Percentiles rank a stretch among this genome's conserved stretches.
These are phyloP conservation scores for Aspergillus coremiiformis DNA, from an alignment of 495 filamentous ascomycete genomes.

Conservation along the genomic window DNA sequence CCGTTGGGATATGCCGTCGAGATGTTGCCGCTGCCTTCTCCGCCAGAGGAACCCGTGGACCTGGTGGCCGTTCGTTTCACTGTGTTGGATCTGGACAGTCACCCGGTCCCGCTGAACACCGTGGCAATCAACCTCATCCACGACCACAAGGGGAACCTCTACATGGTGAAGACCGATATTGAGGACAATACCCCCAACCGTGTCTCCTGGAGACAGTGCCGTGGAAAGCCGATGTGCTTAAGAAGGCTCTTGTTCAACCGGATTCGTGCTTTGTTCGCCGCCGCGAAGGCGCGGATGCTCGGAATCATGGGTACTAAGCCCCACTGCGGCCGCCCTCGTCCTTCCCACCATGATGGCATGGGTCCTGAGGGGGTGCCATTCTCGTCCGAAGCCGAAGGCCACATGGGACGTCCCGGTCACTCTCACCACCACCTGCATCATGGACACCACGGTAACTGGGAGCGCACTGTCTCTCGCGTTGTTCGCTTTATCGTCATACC, in stretches of 20 bases:
- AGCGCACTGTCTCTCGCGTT: constrained; percentile 38
- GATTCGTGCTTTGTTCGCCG: constrained; percentile 30
- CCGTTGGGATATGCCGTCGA: constrained; percentile 39
- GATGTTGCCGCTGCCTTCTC: constrained; percentile 27
- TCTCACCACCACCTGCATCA: constrained; percentile 27
- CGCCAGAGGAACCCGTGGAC: constrained; percentile 25
- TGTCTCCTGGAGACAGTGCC: constrained; percentile 36
- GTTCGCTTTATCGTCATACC: constrained; percentile 46
- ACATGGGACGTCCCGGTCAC: constrained; percentile 20
- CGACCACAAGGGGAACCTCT: constrained; percentile 27
- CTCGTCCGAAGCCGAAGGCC: constrained; percentile 5
- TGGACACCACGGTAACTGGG: constrained; percentile 29
- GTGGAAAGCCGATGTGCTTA: constrained; percentile 35
- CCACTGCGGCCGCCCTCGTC: constrained; percentile 18
- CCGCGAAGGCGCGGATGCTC: constrained; percentile 35
- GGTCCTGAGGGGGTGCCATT: constrained; percentile 7
- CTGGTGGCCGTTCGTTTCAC: constrained; percentile 38
- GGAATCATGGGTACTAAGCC: constrained; percentile 22
- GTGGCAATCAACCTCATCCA: constrained; percentile 38
- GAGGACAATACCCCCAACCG: constrained; percentile 31
- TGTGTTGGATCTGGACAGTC: constrained; percentile 42
- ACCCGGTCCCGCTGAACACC: constrained; percentile 44
- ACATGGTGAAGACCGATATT: constrained; percentile 31
- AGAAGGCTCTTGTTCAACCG: constrained; percentile 32
- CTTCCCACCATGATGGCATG: constrained; percentile 5